Percentiles rank a stretch among this genome's conserved stretches.
Conservation (phyloP, 257 asterid genomes). For the Solanum verrucosum region DNA sequence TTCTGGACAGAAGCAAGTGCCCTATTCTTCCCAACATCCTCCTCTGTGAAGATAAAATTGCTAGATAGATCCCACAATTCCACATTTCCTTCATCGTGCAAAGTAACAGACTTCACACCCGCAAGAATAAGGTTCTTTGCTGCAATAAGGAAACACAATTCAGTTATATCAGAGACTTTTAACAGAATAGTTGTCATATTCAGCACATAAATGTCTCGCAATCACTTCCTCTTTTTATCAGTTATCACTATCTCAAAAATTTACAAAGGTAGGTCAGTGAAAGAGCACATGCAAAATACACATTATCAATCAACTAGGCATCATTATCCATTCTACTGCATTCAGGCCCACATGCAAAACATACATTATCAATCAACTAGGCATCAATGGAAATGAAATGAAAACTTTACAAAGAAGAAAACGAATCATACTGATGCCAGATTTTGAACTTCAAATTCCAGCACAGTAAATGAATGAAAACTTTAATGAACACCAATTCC, state of each 20-base stretch:
- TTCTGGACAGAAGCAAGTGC: slow-evolving; percentile 82
- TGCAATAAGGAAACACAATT: slow-evolving; percentile 22
- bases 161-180: not conserved
- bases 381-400: not conserved
- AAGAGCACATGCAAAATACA: not conserved
- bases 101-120: slow-evolving; percentile 88
- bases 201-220: not conserved
- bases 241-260: not conserved
- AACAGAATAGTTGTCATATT: not conserved
- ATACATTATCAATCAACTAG: not conserved
- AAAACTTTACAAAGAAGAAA: not conserved
- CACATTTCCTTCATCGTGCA: slow-evolving; percentile 81
- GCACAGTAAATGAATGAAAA: not conserved
- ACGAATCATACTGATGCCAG: not conserved
- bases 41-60: slow-evolving; percentile 76
- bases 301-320: not conserved
- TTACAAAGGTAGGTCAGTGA: not conserved
- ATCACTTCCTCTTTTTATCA: not conserved
- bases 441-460: not conserved
- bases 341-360: not conserved
- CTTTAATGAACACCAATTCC: not conserved
- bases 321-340: not conserved
- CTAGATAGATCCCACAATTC: slow-evolving; percentile 93
- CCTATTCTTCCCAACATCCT: slow-evolving; percentile 81
- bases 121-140: slow-evolving; percentile 92